Percentiles rank a stretch among this genome's conserved stretches.
phyloP scores from a whole-genome alignment of 495 filamentous ascomycete genomes.

The Aspergillus olivimuriae region DNA sequence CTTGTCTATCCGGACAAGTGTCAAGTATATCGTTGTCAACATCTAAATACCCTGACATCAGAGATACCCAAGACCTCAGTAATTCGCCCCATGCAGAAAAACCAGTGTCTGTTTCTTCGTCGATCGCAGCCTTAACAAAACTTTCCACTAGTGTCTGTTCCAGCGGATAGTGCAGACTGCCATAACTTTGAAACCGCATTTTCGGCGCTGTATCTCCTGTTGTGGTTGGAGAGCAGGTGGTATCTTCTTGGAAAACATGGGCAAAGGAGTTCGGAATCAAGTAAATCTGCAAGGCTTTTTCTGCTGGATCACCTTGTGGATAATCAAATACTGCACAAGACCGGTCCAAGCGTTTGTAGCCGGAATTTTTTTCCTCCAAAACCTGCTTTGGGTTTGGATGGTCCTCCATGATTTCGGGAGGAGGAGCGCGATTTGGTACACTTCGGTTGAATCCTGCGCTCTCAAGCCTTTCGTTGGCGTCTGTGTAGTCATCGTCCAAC shows the following conservation, averaged over 20 bases:
- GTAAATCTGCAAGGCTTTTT: conserved; percentile 11
- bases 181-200: conserved; percentile 9
- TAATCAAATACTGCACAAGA: conserved; percentile 17
- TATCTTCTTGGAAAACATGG: conserved; percentile 6
- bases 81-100: conserved; percentile 6
- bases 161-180: conserved; percentile 15
- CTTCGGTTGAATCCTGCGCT: conserved; percentile 12
- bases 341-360: conserved; percentile 16
- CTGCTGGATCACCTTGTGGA: conserved; percentile 8
- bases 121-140: conserved; percentile 13
- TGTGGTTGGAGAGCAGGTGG: neutral
- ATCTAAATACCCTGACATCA: conserved; percentile 17
- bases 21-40: conserved; percentile 19
- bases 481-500: conserved; percentile 16
- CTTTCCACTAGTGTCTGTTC: conserved; percentile 16
- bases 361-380: conserved; percentile 14
- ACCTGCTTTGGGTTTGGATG: conserved; percentile 14
- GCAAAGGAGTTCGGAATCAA: conserved; percentile 17
- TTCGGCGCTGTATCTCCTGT: conserved; percentile 3
- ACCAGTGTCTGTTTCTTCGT: conserved; percentile 8
- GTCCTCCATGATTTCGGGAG: conserved; percentile 13
- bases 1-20: conserved; percentile 12
- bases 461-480: conserved; percentile 14
- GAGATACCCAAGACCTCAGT: conserved; percentile 11
- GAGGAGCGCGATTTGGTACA: conserved; percentile 12